Evolutionary conservation across 2,329 filamentous ascomycete species (phyloP).

Genomic region (Talaromyces sp.): DNA sequence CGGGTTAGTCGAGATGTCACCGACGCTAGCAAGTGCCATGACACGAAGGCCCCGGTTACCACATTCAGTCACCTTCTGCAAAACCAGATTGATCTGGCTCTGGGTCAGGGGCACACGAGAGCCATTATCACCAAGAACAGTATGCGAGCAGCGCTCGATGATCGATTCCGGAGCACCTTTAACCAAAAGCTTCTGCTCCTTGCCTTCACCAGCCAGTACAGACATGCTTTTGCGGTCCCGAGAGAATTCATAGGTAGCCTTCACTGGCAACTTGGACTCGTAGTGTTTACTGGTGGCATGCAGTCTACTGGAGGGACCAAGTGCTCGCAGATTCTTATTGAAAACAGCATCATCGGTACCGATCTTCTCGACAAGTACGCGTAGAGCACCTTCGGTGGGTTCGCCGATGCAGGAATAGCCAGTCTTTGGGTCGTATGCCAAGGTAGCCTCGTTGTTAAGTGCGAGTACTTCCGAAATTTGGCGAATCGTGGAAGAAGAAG

Average conservation of each 20-base stretch:
- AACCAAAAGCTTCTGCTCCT: conserved; percentile 76
- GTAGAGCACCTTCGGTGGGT: conserved; percentile 88
- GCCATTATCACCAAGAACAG: conserved; percentile 71
- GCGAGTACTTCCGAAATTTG: conserved; percentile 69
- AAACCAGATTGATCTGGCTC: conserved; percentile 65
- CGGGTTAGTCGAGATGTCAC: conserved; percentile 67
- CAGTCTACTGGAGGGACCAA: conserved; percentile 57
- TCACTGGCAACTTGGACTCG: conserved; percentile 66
- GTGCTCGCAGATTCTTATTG: conserved; percentile 49
- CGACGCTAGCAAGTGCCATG: conserved; percentile 83
- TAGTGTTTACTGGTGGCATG: conserved; percentile 83
- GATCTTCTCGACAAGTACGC: conserved; percentile 89
- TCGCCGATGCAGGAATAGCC: conserved; percentile 84
- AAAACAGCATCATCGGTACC: conserved; percentile 67
- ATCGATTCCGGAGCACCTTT: conserved; percentile 96
- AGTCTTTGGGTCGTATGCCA: conserved; percentile 75
- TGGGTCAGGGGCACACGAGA: conserved; percentile 69
- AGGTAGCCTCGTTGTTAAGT: conserved; percentile 82
- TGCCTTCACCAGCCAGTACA: conserved; percentile 71
- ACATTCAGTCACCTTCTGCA: conserved; percentile 80
- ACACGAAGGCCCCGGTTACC: conserved; percentile 90
- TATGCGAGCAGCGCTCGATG: conserved; percentile 83
- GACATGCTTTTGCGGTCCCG: conserved; percentile 99
- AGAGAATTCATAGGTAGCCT: conserved; percentile 94
- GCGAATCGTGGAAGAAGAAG: conserved; percentile 68